A percentile compares a stretch with the other conserved stretches of the same genome.
These are phyloP conservation scores for Blepharisma japonicum DNA, from an alignment of 73 alveolate genomes.

Conservation along the genomic window DNA sequence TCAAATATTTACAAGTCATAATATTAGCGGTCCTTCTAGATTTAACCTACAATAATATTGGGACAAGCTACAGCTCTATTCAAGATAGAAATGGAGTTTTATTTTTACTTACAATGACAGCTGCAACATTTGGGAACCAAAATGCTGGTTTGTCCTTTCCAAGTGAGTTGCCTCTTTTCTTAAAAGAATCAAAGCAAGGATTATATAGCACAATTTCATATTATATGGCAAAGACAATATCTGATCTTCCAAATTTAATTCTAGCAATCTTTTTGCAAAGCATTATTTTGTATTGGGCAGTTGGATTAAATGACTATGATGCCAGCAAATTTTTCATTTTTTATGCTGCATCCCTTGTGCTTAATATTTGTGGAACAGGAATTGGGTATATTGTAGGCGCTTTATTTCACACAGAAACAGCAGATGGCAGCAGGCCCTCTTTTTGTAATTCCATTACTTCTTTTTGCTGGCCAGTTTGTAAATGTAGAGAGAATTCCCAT, in stretches of 20 bases:
- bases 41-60: not conserved
- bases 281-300: not conserved
- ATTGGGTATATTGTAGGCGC: not conserved
- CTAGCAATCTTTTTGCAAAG: not conserved
- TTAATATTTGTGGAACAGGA: not conserved
- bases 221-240: not conserved
- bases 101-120: not conserved
- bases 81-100: not conserved
- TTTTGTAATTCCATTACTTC: not conserved
- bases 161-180: no score
- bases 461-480: conserved; percentile 5
- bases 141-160: not conserved
- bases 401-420: not conserved
- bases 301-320: not conserved
- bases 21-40: not conserved
- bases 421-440: not conserved
- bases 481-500: not conserved
- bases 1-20: not conserved
- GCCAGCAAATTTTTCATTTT: not conserved
- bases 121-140: not conserved
- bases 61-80: not conserved
- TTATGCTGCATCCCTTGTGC: not conserved
- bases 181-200: not conserved
- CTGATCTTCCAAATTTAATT: not conserved
- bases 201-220: not conserved